Evolutionary conservation across 176 grass and related monocot species (phyloP).

Genomic region (Rhynchospora breviuscula): DNA sequence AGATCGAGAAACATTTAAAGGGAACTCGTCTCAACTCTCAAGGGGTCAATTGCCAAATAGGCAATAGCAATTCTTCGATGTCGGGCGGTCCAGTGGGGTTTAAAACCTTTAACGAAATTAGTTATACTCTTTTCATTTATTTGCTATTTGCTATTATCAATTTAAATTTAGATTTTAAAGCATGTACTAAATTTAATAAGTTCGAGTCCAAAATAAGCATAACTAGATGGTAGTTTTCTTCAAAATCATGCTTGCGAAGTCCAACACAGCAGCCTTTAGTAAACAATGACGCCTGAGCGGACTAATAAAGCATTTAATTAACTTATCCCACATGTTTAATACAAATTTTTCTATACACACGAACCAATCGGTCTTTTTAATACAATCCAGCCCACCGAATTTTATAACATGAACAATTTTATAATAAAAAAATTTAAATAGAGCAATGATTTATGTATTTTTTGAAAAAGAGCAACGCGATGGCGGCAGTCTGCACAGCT

Average conservation of each 20-base stretch:
- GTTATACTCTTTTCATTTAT: background rate
- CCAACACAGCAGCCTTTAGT: background rate
- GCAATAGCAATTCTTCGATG: too few species aligned
- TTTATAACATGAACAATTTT: too few species aligned
- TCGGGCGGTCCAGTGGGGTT: too few species aligned
- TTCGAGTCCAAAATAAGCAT: background rate
- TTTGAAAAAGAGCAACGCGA: too few species aligned
- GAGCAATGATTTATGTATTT: too few species aligned
- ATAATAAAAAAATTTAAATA: too few species aligned
- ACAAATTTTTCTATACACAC: too few species aligned
- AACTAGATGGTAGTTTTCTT: background rate
- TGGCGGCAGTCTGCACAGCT: too few species aligned
- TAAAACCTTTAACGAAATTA: background rate
- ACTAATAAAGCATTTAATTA: background rate
- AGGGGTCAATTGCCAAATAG: too few species aligned
- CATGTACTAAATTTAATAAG: background rate
- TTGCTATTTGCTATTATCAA: background rate
- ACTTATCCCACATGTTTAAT: background rate
- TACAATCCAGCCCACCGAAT: too few species aligned
- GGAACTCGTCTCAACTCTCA: background rate
- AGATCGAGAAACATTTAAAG: background rate
- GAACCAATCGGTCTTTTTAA: too few species aligned
- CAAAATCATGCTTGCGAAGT: background rate
- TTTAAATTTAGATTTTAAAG: background rate
- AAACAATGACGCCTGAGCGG: background rate